Evolutionary conservation across 2,329 filamentous ascomycete genomes (phyloP), one percentile per base, ranked within the genome.

Genomic region (Pyrenophora teres): DNA sequence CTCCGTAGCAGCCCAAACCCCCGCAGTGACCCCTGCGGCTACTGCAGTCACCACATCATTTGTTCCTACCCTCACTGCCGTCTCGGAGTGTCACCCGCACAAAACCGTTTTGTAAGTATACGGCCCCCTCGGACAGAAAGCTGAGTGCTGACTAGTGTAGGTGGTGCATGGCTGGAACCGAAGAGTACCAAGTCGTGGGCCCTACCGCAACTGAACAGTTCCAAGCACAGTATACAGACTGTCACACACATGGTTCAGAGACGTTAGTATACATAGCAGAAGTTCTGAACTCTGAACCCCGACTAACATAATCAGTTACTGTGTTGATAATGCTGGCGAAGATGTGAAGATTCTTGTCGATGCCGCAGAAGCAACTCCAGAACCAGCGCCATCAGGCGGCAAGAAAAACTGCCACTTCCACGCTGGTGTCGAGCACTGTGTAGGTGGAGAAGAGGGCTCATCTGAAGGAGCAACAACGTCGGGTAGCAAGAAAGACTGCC

Each of bases 351-450:
- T 88, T 12, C 59, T 81, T 1, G 70, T 75, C 19, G 76, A 79
- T 12, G 63, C 63, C 2, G 63, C 65, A 0, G 62, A 64, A 50
- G 48, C 53, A 33, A 58, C 63, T 23, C 36, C 9, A 32, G 62
- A 62, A 25, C 6, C 23, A 21, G 53, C 62, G 25, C 51, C 64
- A 50, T 21, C 19, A 21, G 13, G 57, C 55, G 3, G 54, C 27
- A 62, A 40, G 23, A 57, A 41, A 62, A 67, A 54, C 61, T 90
- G 87, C 60, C 88, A 92, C 65, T 89, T 87, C 71, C 88, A 92
- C 61, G 87, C 87, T 9, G 87, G 87, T 32, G 84, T 91, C 18
- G 86, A 90, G 56, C 83, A 89, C 62, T 89, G 87, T 57, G 79
- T 82, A 10, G 79, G 80, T 6, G 77, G 68, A 13, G 66, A 65